A percentile compares a stretch with the other conserved stretches of the same genome.
Conservation (phyloP, 441 rosid species). For the Kokia cookei region DNA sequence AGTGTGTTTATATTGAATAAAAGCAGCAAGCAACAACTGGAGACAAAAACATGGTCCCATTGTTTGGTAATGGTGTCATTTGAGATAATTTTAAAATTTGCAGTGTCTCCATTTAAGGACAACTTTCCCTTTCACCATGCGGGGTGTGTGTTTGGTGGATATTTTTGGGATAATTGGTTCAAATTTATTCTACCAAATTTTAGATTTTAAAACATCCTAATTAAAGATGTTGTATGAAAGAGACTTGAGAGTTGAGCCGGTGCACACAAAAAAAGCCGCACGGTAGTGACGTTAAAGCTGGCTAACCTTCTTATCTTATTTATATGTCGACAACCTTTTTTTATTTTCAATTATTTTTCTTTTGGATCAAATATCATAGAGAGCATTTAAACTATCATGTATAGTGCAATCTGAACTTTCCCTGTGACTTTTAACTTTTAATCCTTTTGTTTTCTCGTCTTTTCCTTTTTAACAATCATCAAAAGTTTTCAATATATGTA, state of each 20-base stretch:
- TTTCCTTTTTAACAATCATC: background rate
- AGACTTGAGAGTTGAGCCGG: background rate
- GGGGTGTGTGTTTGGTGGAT: background rate
- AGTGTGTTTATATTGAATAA: background rate
- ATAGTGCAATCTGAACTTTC: background rate
- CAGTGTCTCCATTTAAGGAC: slow-evolving; percentile 11
- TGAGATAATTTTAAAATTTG: slow-evolving; percentile 8
- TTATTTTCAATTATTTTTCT: background rate
- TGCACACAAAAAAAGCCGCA: background rate
- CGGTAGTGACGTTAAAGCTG: background rate
- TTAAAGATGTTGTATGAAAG: background rate
- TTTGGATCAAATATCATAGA: background rate
- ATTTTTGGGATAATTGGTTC: background rate
- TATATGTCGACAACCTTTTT: too few species aligned
- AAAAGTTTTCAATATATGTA: background rate
- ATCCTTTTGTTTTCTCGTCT: background rate
- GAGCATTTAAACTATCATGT: background rate
- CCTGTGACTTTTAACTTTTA: background rate
- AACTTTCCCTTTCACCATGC: background rate
- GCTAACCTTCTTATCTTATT: too few species aligned
- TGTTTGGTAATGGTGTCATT: slow-evolving; percentile 6
- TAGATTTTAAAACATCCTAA: background rate
- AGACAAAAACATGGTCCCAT: slow-evolving; percentile 14
- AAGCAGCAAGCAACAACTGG: slow-evolving; percentile 1
- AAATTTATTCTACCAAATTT: slow-evolving; percentile 2